Evolutionary conservation across 192 early-diverging fungal genomes (phyloP).

Genomic region (Coemansia brasiliensis): DNA sequence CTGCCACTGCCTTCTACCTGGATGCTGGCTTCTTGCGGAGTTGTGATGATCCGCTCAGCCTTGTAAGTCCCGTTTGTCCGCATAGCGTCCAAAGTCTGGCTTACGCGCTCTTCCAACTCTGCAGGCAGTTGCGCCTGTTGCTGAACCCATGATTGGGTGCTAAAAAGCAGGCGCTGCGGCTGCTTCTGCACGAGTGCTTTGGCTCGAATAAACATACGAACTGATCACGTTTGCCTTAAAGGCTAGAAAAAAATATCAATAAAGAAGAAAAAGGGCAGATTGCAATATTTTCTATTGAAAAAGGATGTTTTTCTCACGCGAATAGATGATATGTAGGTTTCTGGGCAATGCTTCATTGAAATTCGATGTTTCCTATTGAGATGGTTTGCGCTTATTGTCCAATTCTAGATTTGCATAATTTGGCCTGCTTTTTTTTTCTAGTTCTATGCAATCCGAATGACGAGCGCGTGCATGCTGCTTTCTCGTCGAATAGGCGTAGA

Average conservation of each 20-base stretch:
- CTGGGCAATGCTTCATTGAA: too few relatives aligned
- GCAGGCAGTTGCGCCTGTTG: slow-evolving; percentile 22
- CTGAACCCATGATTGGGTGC: slow-evolving; percentile 3
- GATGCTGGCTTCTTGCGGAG: slow-evolving; percentile 59
- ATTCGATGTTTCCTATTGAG: too few relatives aligned
- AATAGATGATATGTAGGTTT: too few relatives aligned
- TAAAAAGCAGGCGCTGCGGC: slow-evolving; percentile 6
- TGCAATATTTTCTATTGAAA: background rate
- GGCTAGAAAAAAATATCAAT: background rate
- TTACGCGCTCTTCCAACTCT: slow-evolving; percentile 45
- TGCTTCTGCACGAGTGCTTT: background rate
- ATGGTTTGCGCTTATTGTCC: too few relatives aligned
- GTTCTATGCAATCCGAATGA: too few relatives aligned
- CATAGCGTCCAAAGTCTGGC: slow-evolving; percentile 57
- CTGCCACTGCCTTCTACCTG: slow-evolving; percentile 44
- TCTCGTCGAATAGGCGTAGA: too few relatives aligned
- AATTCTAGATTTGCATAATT: background rate
- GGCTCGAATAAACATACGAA: too few relatives aligned
- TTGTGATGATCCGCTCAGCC: slow-evolving; percentile 63
- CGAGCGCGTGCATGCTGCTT: too few relatives aligned
- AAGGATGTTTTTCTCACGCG: too few relatives aligned
- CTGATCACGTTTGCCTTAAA: background rate
- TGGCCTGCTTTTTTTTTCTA: background rate
- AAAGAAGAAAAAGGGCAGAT: background rate
- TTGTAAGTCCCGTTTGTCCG: slow-evolving; percentile 66